Evolutionary conservation across 768 basidiomycete species (phyloP), one percentile per base, ranked within the genome.

Genomic region (Hortiboletus campestris): DNA sequence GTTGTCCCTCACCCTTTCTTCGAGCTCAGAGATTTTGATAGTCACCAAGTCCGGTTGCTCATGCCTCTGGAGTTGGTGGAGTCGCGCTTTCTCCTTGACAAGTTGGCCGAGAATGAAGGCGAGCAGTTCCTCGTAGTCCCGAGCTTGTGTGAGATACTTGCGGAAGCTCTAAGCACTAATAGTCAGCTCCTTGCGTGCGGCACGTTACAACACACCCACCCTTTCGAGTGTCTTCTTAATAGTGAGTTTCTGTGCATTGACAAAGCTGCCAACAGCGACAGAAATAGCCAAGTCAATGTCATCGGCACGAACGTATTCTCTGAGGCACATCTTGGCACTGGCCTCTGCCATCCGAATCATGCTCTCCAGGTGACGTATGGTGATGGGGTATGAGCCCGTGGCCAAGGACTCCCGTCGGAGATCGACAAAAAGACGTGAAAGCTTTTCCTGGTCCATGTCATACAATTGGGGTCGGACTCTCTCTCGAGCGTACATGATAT

Each of bases 261-360:
- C 92, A 71, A 99, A 99, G 74, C 91, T 94, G 49, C 88, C 88
- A 29, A 99, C 85, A 4, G 93, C 91, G 45, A 98, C 95, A 64
- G 93, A 93, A 59, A 99, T 98, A 2, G 97, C 96, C 49, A 98
- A 76, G 71, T 99, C 94, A 63, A 99, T 94, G 69, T 99, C 97
- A 70, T 98, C 97, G 38, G 88, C 79, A 44, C 97, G 84, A 32
- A 98, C 97, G 66, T 93, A 98, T 73, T 98, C 96, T 50, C 97
- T 82, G 58, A 99, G 76, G 46, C 95, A 86, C 97, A 99, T 98
- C 79, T 96, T 97, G 22, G 97, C 97, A 67, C 91, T 94, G 14
- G 97, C 96, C 73, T 99, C 97, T 3, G 93, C 84, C 96, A 98
- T 98, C 39, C 97, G 88, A 74, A 99, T 98, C 91, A 97, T 97